Evolutionary conservation across 371 early-diverging fungal species (phyloP).

Genomic region (Mucor piriformis): DNA sequence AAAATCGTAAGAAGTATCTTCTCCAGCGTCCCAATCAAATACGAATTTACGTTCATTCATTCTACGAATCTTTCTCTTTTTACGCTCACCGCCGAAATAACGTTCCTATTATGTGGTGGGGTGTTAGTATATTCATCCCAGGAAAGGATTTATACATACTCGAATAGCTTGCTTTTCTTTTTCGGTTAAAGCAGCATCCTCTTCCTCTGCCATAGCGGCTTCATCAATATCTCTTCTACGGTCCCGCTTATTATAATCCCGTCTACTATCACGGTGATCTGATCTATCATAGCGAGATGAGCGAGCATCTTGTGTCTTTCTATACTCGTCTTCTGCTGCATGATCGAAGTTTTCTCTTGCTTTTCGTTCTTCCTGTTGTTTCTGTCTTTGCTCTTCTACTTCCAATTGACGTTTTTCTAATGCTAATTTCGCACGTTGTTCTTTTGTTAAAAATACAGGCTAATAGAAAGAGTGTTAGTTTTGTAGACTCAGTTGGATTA

Average conservation of each 20-base stretch:
- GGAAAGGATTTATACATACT: conserved; percentile 22
- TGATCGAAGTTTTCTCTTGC: conserved; percentile 59
- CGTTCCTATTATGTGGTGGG: conserved; percentile 57
- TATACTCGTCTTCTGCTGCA: conserved; percentile 55
- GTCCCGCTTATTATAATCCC: conserved; percentile 1
- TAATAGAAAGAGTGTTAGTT: conserved; percentile 28
- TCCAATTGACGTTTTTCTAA: conserved; percentile 82
- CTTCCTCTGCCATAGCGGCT: conserved; percentile 12
- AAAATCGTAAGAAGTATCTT: conserved; percentile 93
- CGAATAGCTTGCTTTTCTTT: conserved; percentile 57
- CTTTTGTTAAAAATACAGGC: conserved; percentile 91
- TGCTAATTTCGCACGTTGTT: conserved; percentile 87
- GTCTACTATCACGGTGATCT: conserved; percentile 14
- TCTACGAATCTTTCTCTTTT: conserved; percentile 76
- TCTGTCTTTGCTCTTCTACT: conserved; percentile 70
- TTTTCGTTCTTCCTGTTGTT: conserved; percentile 67
- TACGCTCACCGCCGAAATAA: conserved; percentile 86
- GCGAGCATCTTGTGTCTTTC: conserved; percentile 37
- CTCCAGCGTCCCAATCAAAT: conserved; percentile 95
- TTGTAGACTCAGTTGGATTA: too few species aligned
- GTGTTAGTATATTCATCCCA: neutral
- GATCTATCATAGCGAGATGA: conserved; percentile 26
- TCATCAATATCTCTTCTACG: conserved; percentile 9
- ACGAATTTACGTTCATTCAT: conserved; percentile 93
- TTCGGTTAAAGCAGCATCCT: conserved; percentile 32